phyloP scores from a whole-genome alignment of 768 basidiomycete genomes.

The Suillus lakei region DNA sequence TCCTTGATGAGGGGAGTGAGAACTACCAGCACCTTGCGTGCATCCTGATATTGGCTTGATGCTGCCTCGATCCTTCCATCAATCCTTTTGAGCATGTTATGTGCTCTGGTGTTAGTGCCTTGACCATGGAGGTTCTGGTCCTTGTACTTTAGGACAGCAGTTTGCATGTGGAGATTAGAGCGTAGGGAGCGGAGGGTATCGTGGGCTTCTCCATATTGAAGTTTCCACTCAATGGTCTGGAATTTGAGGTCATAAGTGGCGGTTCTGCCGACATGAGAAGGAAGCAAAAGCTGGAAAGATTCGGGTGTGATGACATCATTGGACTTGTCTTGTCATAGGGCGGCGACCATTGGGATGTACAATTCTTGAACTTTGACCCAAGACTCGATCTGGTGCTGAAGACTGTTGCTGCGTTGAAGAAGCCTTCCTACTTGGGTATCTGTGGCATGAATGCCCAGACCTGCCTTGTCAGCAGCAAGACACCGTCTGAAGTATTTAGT shows the following conservation, averaged over 20 bases:
- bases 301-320: background rate
- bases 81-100: slow-evolving; percentile 3
- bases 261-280: no score
- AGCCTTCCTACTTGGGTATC: no score
- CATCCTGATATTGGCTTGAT: no score
- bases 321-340: background rate
- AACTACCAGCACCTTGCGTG: no score
- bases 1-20: no score
- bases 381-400: slow-evolving; percentile 25
- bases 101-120: slow-evolving; percentile 12
- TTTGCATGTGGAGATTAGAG: slow-evolving; percentile 9
- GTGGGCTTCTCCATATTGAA: slow-evolving; percentile 17
- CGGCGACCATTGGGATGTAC: slow-evolving; percentile 28
- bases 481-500: background rate
- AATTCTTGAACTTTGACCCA: slow-evolving; percentile 33
- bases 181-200: slow-evolving; percentile 19
- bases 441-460: no score
- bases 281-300: no score
- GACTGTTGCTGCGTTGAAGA: no score
- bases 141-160: slow-evolving; percentile 16
- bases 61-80: no score
- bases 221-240: slow-evolving; percentile 1
- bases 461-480: no score
- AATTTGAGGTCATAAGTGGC: background rate
- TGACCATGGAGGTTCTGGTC: slow-evolving; percentile 18